phyloP scores from a whole-genome alignment of 2,329 filamentous ascomycete genomes.

The Exophiala aquamarina region DNA sequence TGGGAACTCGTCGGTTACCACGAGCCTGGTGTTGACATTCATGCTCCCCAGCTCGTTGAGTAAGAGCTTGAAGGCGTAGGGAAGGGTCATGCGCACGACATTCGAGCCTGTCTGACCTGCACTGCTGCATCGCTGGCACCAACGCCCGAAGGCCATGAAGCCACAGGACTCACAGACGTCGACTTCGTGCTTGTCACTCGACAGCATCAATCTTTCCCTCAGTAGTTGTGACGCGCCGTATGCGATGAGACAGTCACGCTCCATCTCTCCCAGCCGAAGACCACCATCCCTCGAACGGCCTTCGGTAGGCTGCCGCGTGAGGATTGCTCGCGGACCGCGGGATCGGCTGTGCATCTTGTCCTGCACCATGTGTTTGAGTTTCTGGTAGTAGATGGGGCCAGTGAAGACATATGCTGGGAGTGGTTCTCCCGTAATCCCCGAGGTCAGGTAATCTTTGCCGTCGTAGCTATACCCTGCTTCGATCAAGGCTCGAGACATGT shows the following conservation, averaged over 20 bases:
- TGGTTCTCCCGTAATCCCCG: conserved; percentile 89
- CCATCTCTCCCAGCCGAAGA: conserved; percentile 94
- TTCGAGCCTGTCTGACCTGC: conserved; percentile 68
- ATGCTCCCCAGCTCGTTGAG: conserved; percentile 97
- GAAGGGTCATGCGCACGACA: conserved; percentile 92
- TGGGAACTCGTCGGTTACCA: conserved; percentile 92
- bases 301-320: conserved; percentile 94
- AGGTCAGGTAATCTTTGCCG: conserved; percentile 95
- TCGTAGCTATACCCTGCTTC: conserved; percentile 92
- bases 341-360: conserved; percentile 99
- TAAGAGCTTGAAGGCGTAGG: conserved; percentile 92
- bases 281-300: conserved; percentile 91
- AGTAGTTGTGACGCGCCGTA: conserved; percentile 93
- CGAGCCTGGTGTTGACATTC: conserved; percentile 93
- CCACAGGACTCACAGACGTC: conserved; percentile 94
- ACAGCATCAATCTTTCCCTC: conserved; percentile 91
- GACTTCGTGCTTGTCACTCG: conserved; percentile 83
- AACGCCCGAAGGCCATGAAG: conserved; percentile 91
- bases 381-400: conserved; percentile 98
- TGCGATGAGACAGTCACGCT: conserved; percentile 95
- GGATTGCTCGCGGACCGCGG: conserved; percentile 82
- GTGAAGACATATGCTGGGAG: conserved; percentile 97
- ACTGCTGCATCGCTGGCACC: conserved; percentile 77
- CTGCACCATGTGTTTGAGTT: conserved; percentile 99
- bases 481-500: conserved; percentile 83